Conservation (phyloP, 73 alveolate genomes). For the Paramecium bursaria region DNA sequence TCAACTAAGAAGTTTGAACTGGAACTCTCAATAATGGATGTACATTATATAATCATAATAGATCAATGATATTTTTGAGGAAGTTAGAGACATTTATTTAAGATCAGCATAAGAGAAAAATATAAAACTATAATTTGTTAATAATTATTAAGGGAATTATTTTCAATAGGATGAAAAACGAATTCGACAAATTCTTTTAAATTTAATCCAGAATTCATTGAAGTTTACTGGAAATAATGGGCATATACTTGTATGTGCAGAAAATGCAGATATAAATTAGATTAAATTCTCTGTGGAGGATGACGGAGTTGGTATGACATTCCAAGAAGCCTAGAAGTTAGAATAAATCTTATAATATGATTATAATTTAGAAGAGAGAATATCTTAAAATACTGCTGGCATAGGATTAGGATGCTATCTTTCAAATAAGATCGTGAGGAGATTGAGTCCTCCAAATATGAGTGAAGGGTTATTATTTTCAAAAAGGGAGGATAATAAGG, state of each 20-base stretch:
- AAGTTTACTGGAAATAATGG: conserved; percentile 21
- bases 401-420: conserved; percentile 54
- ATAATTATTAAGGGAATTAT: too few species aligned
- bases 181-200: conserved; percentile 6
- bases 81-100: too few species aligned
- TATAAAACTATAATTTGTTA: too few species aligned
- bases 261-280: background rate
- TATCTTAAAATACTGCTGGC: conserved; percentile 34
- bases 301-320: conserved; percentile 7
- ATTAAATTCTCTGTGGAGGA: conserved; percentile 11
- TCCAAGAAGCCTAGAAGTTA: background rate
- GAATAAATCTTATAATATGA: background rate
- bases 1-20: too few species aligned
- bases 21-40: too few species aligned
- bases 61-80: too few species aligned
- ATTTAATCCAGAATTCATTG: conserved; percentile 9
- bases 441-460: background rate
- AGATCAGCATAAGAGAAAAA: too few species aligned
- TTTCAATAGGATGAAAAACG: conserved; percentile 45
- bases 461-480: background rate
- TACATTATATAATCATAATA: too few species aligned
- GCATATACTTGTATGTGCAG: background rate
- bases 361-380: background rate
- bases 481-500: background rate
- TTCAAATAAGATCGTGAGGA: background rate